Percentiles rank a stretch among this genome's conserved stretches.
phyloP scores from a whole-genome alignment of 73 alveolate species.

The Paramecium primaurelia region DNA sequence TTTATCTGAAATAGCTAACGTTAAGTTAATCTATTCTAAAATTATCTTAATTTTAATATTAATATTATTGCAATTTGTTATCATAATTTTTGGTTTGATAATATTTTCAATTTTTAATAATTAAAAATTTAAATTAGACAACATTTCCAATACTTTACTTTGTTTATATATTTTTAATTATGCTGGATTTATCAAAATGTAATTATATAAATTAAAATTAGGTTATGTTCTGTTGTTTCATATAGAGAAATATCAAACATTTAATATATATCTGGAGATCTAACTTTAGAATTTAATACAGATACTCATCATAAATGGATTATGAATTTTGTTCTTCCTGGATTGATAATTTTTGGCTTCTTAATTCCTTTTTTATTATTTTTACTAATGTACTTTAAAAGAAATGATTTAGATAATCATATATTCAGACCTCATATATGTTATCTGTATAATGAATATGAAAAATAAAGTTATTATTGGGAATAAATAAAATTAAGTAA shows the following conservation, averaged over 20 bases:
- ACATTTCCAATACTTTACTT: neutral
- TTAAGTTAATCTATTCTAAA: neutral
- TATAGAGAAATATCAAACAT: neutral
- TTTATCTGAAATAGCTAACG: neutral
- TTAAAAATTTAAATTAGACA: neutral
- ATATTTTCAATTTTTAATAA: neutral
- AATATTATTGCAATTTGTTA: neutral
- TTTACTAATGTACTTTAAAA: neutral
- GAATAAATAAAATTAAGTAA: neutral
- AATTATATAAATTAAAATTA: neutral
- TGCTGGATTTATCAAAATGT: neutral
- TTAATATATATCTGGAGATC: neutral
- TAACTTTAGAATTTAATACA: neutral
- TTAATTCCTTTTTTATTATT: neutral
- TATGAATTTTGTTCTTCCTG: neutral
- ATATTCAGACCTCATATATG: neutral
- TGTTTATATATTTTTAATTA: neutral
- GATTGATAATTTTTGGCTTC: neutral
- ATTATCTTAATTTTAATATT: neutral
- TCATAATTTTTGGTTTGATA: neutral
- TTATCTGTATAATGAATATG: neutral
- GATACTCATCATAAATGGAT: neutral
- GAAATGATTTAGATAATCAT: neutral
- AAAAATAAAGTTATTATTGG: neutral
- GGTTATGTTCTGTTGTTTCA: neutral